A percentile compares a stretch with the other conserved stretches of the same genome.
Conservation (phyloP, 1,284 basidiomycete genomes). For the Vanrija pseudolonga region DNA sequence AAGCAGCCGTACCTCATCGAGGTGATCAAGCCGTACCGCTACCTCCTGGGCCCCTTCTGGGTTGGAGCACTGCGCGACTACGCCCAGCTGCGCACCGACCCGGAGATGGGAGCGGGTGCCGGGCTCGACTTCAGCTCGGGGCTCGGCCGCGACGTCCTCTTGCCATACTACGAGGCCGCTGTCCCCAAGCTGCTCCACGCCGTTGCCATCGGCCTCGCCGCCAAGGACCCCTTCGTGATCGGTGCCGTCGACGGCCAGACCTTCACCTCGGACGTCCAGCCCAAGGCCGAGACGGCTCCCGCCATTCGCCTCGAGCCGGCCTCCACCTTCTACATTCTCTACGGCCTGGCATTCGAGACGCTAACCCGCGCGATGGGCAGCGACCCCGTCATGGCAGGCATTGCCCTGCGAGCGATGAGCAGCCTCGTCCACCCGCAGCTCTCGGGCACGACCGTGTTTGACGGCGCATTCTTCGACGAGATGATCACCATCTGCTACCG, state of each 20-base stretch:
- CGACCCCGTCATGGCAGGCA: constrained; percentile 48
- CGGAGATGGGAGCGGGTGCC: constrained; percentile 68
- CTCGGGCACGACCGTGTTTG: constrained; percentile 73
- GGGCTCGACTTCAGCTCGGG: constrained; percentile 76
- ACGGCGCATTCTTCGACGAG: constrained; percentile 81
- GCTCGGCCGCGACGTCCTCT: constrained; percentile 79
- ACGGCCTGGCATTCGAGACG: constrained; percentile 89
- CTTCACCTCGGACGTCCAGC: constrained; percentile 24
- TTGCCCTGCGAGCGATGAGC: constrained; percentile 75
- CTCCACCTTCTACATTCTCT: constrained; percentile 80
- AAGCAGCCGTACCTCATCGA: constrained; percentile 72
- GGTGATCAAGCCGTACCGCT: constrained; percentile 78
- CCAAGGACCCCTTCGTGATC: constrained; percentile 64
- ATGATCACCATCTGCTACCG: constrained; percentile 83
- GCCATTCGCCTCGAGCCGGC: constrained; percentile 63
- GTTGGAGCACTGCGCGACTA: constrained; percentile 85
- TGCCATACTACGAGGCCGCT: constrained; percentile 86
- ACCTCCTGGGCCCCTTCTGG: constrained; percentile 78
- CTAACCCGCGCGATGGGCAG: constrained; percentile 66
- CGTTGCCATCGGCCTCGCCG: constrained; percentile 73
- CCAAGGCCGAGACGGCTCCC: constrained; percentile 22
- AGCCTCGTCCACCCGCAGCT: constrained; percentile 73
- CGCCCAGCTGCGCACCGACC: constrained; percentile 81
- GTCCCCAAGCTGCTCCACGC: constrained; percentile 86
- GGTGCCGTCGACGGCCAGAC: constrained; percentile 77